These are phyloP conservation scores for Ceratocystis colombiana DNA, from an alignment of 2,329 filamentous ascomycete genomes.

Conservation along the genomic window DNA sequence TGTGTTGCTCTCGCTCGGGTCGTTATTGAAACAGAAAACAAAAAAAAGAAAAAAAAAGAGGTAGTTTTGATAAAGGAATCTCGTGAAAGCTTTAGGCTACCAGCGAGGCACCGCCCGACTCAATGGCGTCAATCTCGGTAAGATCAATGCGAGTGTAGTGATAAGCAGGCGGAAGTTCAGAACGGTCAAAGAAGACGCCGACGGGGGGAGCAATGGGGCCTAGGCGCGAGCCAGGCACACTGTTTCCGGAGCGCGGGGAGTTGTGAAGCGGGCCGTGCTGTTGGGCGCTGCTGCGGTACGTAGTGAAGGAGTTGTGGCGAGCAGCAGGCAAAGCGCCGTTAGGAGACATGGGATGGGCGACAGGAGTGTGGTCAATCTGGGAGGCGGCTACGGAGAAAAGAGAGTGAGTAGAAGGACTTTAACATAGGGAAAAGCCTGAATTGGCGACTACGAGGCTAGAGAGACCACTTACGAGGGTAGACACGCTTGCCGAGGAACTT, in stretches of 20 bases:
- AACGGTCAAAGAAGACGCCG: slow-evolving; percentile 79
- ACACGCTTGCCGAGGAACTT: slow-evolving; percentile 52
- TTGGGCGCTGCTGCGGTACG: slow-evolving; percentile 67
- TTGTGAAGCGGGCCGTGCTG: slow-evolving; percentile 66
- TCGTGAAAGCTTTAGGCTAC: slow-evolving; percentile 20
- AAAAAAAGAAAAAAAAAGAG: neutral
- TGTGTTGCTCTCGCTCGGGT: neutral
- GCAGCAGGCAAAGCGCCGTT: slow-evolving; percentile 50
- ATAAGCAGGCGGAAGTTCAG: slow-evolving; percentile 78
- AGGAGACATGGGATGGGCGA: slow-evolving; percentile 63
- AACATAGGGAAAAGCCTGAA: neutral
- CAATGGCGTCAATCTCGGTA: slow-evolving; percentile 88
- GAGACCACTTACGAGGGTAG: slow-evolving; percentile 43
- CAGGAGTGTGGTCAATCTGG: slow-evolving; percentile 59
- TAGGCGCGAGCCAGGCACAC: slow-evolving; percentile 55
- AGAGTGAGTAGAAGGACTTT: neutral
- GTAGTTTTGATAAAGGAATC: neutral
- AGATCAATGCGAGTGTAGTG: slow-evolving; percentile 60
- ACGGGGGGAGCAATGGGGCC: slow-evolving; percentile 60
- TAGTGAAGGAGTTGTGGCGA: slow-evolving; percentile 55
- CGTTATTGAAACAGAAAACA: neutral
- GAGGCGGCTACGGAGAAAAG: slow-evolving; percentile 42
- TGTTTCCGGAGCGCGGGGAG: slow-evolving; percentile 47
- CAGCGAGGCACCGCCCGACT: slow-evolving; percentile 72
- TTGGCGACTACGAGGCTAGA: neutral